A percentile compares a stretch with the other conserved stretches of the same genome.
Evolutionary conservation across 2,329 filamentous ascomycete species (phyloP).

Genomic region (Albophoma yamanashiensis): DNA sequence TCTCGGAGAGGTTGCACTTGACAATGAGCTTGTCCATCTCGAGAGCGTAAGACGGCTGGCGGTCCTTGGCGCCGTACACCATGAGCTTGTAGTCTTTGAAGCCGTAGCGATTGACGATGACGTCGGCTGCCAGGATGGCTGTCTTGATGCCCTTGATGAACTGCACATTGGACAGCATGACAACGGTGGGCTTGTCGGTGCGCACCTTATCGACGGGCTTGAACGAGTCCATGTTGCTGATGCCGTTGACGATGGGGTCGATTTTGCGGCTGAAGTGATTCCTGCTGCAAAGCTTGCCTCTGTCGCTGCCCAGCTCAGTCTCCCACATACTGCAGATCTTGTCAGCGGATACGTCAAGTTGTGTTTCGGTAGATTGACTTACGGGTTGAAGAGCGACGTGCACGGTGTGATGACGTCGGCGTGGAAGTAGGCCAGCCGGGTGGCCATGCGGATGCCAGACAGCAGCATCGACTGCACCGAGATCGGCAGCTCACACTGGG

Average conservation of each 20-base stretch:
- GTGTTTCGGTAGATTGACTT: background rate
- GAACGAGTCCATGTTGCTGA: conserved; percentile 54
- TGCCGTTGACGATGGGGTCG: conserved; percentile 55
- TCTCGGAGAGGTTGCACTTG: conserved; percentile 39
- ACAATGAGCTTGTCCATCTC: conserved; percentile 48
- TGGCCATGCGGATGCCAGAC: conserved; percentile 34
- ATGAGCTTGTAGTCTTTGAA: conserved; percentile 53
- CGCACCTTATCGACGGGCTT: conserved; percentile 48
- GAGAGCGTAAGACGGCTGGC: conserved; percentile 48
- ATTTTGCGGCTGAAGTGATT: conserved; percentile 49
- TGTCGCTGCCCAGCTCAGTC: conserved; percentile 47
- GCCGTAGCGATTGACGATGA: conserved; percentile 56
- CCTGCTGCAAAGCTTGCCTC: conserved; percentile 44
- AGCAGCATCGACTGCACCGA: conserved; percentile 37
- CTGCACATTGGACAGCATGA: conserved; percentile 54
- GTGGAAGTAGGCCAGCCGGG: conserved; percentile 34
- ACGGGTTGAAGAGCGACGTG: conserved; percentile 50
- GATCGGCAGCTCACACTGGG: conserved; percentile 34
- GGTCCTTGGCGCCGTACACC: conserved; percentile 54
- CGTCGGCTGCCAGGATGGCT: conserved; percentile 50
- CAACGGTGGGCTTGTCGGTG: conserved; percentile 48
- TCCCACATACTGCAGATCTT: conserved; percentile 38
- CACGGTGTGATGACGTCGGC: conserved; percentile 50
- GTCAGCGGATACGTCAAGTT: background rate
- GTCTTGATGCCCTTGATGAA: conserved; percentile 55